Conservation (phyloP, 192 early-diverging fungal genomes). For the Coemansia sp. region DNA sequence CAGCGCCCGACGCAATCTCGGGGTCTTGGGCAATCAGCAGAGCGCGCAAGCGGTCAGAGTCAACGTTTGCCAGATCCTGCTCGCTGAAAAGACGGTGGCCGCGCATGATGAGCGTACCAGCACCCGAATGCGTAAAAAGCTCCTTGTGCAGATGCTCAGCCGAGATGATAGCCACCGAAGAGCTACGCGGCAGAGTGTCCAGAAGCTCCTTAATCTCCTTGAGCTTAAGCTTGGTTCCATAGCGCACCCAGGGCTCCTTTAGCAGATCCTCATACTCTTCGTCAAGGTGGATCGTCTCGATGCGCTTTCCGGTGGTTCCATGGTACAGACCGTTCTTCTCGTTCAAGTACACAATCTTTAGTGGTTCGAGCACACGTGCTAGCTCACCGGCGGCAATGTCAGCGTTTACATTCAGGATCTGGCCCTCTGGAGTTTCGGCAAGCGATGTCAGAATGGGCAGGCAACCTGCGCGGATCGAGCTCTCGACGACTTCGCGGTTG, state of each 20-base stretch:
- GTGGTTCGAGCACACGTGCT: slow-evolving; percentile 91
- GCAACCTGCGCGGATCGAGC: slow-evolving; percentile 88
- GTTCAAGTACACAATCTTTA: slow-evolving; percentile 97
- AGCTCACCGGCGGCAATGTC: slow-evolving; percentile 98
- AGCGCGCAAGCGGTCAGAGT: slow-evolving; percentile 77
- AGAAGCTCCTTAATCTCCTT: slow-evolving; percentile 96
- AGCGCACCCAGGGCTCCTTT: slow-evolving; percentile 95
- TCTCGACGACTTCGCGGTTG: slow-evolving; percentile 91
- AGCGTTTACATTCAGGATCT: slow-evolving; percentile 98
- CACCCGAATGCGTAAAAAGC: slow-evolving; percentile 96
- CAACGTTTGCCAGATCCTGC: slow-evolving; percentile 62
- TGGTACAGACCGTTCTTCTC: slow-evolving; percentile 97
- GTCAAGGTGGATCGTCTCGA: slow-evolving; percentile 96
- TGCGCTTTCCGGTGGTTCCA: slow-evolving; percentile 91
- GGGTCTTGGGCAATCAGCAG: slow-evolving; percentile 77
- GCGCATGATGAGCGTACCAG: slow-evolving; percentile 95
- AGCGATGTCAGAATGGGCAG: slow-evolving; percentile 95
- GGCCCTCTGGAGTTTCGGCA: slow-evolving; percentile 92
- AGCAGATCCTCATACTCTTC: slow-evolving; percentile 97
- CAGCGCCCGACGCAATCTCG: slow-evolving; percentile 60
- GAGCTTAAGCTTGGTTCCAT: slow-evolving; percentile 98
- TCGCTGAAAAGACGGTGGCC: slow-evolving; percentile 86
- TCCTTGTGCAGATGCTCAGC: slow-evolving; percentile 99
- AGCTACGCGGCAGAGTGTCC: slow-evolving; percentile 92
- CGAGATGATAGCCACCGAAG: slow-evolving; percentile 98